Percentiles rank a stretch among this genome's conserved stretches.
Evolutionary conservation across 345 rosid genomes (phyloP).

Genomic region (Corymbia maculata): DNA sequence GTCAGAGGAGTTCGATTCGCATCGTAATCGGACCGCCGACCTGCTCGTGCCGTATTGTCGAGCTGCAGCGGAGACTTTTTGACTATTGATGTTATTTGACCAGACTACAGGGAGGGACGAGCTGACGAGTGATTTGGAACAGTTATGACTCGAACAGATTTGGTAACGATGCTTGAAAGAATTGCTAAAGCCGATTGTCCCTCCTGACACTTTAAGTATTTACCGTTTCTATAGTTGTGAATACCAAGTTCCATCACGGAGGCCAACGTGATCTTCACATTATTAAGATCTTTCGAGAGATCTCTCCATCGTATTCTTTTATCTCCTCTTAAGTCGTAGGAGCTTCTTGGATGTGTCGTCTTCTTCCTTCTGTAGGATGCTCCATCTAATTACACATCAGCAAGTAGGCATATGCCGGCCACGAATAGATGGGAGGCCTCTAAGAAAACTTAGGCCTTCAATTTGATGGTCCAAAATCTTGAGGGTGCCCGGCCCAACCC

Average conservation of each 20-base stretch:
- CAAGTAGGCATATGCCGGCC: background rate
- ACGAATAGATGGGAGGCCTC: background rate
- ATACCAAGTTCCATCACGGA: background rate
- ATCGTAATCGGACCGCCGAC: background rate
- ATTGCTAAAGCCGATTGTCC: background rate
- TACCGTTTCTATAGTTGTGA: background rate
- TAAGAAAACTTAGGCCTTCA: background rate
- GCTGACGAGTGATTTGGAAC: fast-evolving
- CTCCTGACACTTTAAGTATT: background rate
- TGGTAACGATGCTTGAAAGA: background rate
- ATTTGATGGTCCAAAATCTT: background rate
- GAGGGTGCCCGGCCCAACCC: background rate
- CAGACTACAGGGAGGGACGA: background rate
- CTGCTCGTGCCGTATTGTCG: too few relatives aligned
- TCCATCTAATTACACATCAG: background rate
- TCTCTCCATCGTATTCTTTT: background rate
- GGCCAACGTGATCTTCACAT: background rate
- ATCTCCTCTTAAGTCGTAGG: too few relatives aligned
- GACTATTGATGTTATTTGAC: background rate
- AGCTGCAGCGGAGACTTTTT: fast-evolving
- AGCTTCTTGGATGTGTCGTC: background rate
- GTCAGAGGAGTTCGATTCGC: background rate
- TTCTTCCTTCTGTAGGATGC: background rate
- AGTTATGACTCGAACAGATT: background rate
- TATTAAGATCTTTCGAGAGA: background rate